Evolutionary conservation across 225 moss, liverwort and hornwort species (phyloP).

Genomic region (Pseudoscleropodium purum): DNA sequence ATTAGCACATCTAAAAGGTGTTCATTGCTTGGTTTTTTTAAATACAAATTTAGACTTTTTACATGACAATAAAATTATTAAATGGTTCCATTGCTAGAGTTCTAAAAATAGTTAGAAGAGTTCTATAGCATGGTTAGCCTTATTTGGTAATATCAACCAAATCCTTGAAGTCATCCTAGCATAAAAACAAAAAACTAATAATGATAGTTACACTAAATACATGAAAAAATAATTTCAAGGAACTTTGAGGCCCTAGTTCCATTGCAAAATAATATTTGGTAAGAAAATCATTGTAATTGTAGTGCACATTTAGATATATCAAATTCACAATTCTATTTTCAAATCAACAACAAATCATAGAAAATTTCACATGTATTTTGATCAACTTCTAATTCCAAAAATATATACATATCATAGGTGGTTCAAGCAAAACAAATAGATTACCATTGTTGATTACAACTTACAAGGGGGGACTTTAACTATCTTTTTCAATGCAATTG

Average conservation of each 20-base stretch:
- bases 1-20: rapidly evolving
- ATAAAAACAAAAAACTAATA: neutral
- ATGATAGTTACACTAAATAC: neutral
- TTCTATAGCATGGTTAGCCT: neutral
- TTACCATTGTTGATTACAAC: too few relatives aligned
- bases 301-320: neutral
- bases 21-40: neutral
- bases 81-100: neutral
- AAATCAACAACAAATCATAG: neutral
- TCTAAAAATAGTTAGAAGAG: rapidly evolving
- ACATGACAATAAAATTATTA: neutral
- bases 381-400: neutral
- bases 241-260: neutral
- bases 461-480: too few relatives aligned
- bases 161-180: neutral
- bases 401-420: neutral
- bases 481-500: too few relatives aligned
- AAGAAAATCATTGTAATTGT: neutral
- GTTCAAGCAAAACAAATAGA: too few relatives aligned
- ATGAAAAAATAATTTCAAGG: neutral
- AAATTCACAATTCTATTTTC: neutral
- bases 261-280: neutral
- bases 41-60: neutral
- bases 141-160: neutral
- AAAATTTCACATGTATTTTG: neutral